phyloP scores from a whole-genome alignment of 352 stramenopile species.

The Hyaloperonospora arabidopsidis region DNA sequence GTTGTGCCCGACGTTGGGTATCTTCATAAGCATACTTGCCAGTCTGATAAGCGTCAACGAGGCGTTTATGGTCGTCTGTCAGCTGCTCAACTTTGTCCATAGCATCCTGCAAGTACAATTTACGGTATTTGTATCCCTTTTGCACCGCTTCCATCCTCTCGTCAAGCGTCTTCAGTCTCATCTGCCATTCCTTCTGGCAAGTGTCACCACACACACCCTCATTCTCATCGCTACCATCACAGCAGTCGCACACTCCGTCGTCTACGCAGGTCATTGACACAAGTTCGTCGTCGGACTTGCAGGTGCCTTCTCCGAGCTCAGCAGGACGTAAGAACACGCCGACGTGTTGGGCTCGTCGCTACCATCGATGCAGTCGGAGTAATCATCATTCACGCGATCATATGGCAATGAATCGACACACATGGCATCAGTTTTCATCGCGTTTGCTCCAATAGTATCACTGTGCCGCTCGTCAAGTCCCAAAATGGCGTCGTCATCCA shows the following conservation, averaged over 20 bases:
- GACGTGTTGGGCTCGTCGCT: constrained; percentile 86
- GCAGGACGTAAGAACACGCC: constrained; percentile 49
- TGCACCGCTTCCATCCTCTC: constrained; percentile 21
- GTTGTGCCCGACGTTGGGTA: constrained; percentile 20
- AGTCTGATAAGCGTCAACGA: constrained; percentile 19
- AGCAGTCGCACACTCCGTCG: constrained; percentile 97
- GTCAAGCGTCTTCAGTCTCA: constrained; percentile 16
- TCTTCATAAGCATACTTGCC: constrained; percentile 24
- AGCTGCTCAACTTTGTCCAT: constrained; percentile 24
- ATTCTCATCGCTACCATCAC: constrained; percentile 92
- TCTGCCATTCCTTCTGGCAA: constrained; percentile 26
- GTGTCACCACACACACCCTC: constrained; percentile 31
- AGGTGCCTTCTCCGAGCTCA: constrained; percentile 14
- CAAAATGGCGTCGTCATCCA: constrained; percentile 43
- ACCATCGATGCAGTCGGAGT: constrained; percentile 90
- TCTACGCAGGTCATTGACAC: constrained; percentile 57
- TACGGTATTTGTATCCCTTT: constrained; percentile 15
- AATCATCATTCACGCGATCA: constrained; percentile 84
- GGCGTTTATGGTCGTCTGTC: constrained; percentile 24
- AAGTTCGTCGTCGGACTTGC: constrained; percentile 23
- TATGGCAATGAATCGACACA: constrained; percentile 37
- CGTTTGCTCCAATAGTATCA: background rate
- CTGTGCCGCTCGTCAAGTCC: constrained; percentile 10
- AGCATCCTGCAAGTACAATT: constrained; percentile 23
- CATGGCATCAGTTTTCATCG: too few species aligned